Percentiles rank a stretch among this genome's conserved stretches.
These are phyloP conservation scores for Pseudopithomyces chartarum DNA, from an alignment of 2,329 filamentous ascomycete genomes.

Conservation along the genomic window DNA sequence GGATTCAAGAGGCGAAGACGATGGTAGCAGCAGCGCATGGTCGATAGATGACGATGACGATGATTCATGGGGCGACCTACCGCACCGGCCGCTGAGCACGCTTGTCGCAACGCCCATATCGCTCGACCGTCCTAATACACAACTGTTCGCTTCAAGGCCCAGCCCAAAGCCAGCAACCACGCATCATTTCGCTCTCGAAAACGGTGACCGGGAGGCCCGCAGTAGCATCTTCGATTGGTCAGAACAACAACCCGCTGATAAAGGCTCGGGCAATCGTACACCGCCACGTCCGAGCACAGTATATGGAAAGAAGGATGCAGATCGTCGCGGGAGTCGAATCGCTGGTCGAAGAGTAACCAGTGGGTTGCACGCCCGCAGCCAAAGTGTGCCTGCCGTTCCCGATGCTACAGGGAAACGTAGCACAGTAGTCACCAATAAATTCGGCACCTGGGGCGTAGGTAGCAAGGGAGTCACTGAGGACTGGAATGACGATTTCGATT, in stretches of 20 bases:
- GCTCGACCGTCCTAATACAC: conserved; percentile 39
- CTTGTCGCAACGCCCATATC: conserved; percentile 36
- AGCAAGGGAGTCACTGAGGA: conserved; percentile 81
- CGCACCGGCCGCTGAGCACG: conserved; percentile 36
- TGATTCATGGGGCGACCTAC: conserved; percentile 47
- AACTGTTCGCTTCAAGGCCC: conserved; percentile 33
- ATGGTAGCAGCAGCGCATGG: conserved; percentile 48
- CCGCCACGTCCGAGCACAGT: conserved; percentile 74
- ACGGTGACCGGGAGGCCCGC: conserved; percentile 50
- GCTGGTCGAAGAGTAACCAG: conserved; percentile 70
- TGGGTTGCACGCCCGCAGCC: conserved; percentile 74
- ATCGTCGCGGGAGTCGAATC: conserved; percentile 71
- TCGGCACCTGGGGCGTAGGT: conserved; percentile 81
- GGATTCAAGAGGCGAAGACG: conserved; percentile 45
- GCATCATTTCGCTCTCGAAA: conserved; percentile 40
- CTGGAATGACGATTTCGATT: conserved; percentile 90
- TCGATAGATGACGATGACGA: conserved; percentile 47
- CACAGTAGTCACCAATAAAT: conserved; percentile 66
- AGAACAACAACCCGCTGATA: conserved; percentile 68
- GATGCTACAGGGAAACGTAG: conserved; percentile 62
- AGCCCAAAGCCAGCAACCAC: conserved; percentile 47
- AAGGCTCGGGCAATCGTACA: conserved; percentile 61
- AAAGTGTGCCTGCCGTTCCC: conserved; percentile 75
- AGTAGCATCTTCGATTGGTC: conserved; percentile 82
- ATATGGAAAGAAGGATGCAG: conserved; percentile 74